These are phyloP conservation scores for Vigna nakashimae DNA, from an alignment of 306 rosid genomes.

Conservation along the genomic window DNA sequence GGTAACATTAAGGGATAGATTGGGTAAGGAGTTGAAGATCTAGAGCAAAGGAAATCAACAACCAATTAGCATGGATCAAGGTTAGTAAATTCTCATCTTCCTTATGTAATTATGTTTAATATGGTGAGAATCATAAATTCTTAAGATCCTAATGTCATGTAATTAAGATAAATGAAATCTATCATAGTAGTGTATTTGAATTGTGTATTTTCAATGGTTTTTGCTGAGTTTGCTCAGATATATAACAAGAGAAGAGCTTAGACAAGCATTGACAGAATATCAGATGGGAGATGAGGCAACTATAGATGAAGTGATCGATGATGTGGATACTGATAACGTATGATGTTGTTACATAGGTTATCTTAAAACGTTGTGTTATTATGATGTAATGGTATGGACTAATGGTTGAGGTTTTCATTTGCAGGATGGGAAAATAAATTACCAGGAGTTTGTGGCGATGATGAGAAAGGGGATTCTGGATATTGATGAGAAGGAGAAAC, in stretches of 20 bases:
- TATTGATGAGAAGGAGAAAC: constrained; percentile 43
- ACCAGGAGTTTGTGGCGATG: constrained; percentile 83
- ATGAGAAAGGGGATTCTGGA: constrained; percentile 70
- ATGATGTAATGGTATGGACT: not conserved
- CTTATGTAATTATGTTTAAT: too few relatives aligned
- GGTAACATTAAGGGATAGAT: too few relatives aligned
- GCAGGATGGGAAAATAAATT: constrained; percentile 86
- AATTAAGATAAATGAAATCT: too few relatives aligned
- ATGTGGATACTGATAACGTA: constrained; percentile 85
- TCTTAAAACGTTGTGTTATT: not conserved
- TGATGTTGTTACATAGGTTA: constrained; percentile 17
- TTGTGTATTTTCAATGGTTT: not conserved
- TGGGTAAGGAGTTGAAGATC: too few relatives aligned
- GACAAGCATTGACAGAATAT: constrained; percentile 77
- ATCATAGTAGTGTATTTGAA: not conserved
- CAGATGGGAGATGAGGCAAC: constrained; percentile 89
- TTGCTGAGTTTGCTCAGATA: constrained; percentile 52
- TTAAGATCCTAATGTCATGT: too few relatives aligned
- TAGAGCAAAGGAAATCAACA: too few relatives aligned
- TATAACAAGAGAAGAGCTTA: constrained; percentile 88
- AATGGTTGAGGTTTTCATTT: constrained; percentile 8
- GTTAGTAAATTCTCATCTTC: too few relatives aligned
- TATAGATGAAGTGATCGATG: constrained; percentile 82
- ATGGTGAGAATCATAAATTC: too few relatives aligned
- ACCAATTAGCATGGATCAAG: too few relatives aligned